Evolutionary conservation across 1,284 basidiomycete species (phyloP).

Genomic region (Trichosporon asahii): DNA sequence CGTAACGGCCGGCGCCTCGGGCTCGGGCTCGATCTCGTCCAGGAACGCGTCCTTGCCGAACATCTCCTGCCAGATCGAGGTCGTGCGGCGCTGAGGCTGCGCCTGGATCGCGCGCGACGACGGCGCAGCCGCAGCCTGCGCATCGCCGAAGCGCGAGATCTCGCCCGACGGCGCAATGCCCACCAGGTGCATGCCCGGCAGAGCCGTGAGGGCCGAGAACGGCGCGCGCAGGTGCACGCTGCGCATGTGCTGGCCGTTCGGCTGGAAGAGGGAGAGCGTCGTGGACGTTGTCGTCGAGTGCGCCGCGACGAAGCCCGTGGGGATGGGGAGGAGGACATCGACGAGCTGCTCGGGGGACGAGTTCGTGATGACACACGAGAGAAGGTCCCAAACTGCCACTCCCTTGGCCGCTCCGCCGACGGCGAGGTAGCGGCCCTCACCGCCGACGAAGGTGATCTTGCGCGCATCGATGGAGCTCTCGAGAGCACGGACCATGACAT

Average conservation of each 20-base stretch:
- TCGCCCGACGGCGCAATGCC: slow-evolving; percentile 39
- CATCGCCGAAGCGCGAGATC: slow-evolving; percentile 43
- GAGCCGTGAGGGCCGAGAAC: slow-evolving; percentile 18
- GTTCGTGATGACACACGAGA: slow-evolving; percentile 56
- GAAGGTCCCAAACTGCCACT: slow-evolving; percentile 74
- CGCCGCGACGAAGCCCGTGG: slow-evolving; percentile 54
- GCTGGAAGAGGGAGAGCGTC: slow-evolving; percentile 56
- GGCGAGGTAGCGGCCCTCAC: slow-evolving; percentile 55
- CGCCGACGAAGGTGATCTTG: slow-evolving; percentile 49
- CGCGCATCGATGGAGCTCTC: slow-evolving; percentile 54
- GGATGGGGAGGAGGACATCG: slow-evolving; percentile 61
- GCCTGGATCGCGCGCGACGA: slow-evolving; percentile 15
- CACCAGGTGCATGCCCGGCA: slow-evolving; percentile 32
- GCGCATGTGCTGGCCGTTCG: slow-evolving; percentile 28
- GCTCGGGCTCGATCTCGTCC: slow-evolving; percentile 28
- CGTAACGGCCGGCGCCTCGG: slow-evolving; percentile 24
- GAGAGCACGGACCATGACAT: slow-evolving; percentile 64
- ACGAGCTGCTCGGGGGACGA: slow-evolving; percentile 53
- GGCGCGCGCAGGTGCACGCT: slow-evolving; percentile 14
- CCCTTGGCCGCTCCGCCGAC: slow-evolving; percentile 58
- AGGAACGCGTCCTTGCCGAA: slow-evolving; percentile 51
- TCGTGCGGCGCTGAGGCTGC: slow-evolving; percentile 5
- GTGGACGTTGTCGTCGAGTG: slow-evolving; percentile 37
- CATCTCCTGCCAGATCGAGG: slow-evolving; percentile 53
- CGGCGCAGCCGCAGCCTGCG: slow-evolving; percentile 21